Percentiles rank a stretch among this genome's conserved stretches.
These are phyloP conservation scores for Eleusine indica DNA, from an alignment of 176 grass and related monocot genomes.

Conservation along the genomic window DNA sequence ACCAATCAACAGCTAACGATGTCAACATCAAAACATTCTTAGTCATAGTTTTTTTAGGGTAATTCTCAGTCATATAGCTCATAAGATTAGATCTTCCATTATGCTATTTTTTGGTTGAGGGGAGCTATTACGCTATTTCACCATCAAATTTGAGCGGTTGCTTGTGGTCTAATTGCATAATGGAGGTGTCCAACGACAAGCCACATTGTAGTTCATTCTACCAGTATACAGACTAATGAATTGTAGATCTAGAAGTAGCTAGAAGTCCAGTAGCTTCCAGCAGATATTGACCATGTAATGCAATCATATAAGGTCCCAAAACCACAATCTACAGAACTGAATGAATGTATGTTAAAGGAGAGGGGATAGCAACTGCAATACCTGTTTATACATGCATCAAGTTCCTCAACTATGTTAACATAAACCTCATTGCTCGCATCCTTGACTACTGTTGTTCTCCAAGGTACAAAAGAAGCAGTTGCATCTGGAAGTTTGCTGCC, in stretches of 20 bases:
- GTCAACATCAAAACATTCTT: background rate
- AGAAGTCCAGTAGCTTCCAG: background rate
- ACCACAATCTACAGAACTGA: background rate
- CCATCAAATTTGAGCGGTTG: background rate
- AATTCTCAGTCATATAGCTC: background rate
- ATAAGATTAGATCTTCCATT: background rate
- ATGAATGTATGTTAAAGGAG: background rate
- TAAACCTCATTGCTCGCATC: conserved; percentile 91
- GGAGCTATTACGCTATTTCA: conserved; percentile 13
- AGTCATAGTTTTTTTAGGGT: background rate
- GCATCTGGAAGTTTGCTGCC: conserved; percentile 77
- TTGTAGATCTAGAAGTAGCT: background rate
- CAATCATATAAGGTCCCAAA: conserved; percentile 28
- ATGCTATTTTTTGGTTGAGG: background rate
- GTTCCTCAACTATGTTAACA: conserved; percentile 88
- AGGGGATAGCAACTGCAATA: conserved; percentile 10
- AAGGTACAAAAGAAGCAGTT: conserved; percentile 78
- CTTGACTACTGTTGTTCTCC: conserved; percentile 71
- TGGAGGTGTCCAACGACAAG: background rate
- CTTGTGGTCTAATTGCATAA: background rate
- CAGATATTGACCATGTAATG: conserved; percentile 13
- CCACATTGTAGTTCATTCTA: background rate
- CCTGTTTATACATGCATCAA: conserved; percentile 84
- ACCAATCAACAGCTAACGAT: conserved; percentile 26
- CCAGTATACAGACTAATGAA: background rate